These are phyloP conservation scores for Oryza glumipatula DNA, from an alignment of 176 grass and related monocot species.

Conservation along the genomic window DNA sequence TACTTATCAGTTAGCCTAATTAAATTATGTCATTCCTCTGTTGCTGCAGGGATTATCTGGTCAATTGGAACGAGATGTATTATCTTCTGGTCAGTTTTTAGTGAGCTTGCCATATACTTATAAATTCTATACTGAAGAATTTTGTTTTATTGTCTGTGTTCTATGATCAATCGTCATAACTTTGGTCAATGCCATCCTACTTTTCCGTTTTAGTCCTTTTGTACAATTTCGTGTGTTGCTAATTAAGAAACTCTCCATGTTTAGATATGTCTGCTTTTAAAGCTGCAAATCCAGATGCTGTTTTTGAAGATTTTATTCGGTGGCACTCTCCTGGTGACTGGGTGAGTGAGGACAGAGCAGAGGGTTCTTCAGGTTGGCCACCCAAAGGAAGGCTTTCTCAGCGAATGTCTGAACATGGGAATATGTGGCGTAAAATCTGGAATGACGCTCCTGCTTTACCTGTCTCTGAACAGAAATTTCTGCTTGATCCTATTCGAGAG, in stretches of 20 bases:
- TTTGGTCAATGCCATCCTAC: neutral
- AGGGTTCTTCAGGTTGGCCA: conserved; percentile 64
- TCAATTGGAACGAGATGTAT: conserved; percentile 90
- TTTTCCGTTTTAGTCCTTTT: conserved; percentile 4
- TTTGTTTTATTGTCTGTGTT: conserved; percentile 42
- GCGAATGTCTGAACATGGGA: conserved; percentile 92
- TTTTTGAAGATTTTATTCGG: conserved; percentile 99
- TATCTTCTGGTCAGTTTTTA: conserved; percentile 77
- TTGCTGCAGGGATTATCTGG: conserved; percentile 79
- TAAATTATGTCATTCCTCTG: conserved; percentile 42
- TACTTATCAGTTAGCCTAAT: conserved; percentile 10
- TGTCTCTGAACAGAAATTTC: conserved; percentile 80
- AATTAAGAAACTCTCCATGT: conserved; percentile 35
- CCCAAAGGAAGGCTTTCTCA: conserved; percentile 87
- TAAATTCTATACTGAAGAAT: conserved; percentile 20
- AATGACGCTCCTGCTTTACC: conserved; percentile 80
- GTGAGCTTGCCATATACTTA: conserved; percentile 3
- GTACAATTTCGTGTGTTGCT: conserved; percentile 20
- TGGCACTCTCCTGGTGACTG: conserved; percentile 99
- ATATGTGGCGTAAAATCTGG: conserved; percentile 97
- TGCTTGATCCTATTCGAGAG: conserved; percentile 88
- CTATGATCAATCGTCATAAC: neutral
- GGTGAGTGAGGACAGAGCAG: conserved; percentile 60
- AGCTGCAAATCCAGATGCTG: conserved; percentile 92
- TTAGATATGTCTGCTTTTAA: conserved; percentile 99